Percentiles rank a stretch among this genome's conserved stretches.
phyloP scores from a whole-genome alignment of 345 rosid species.

The Raphanus raphanistrum region DNA sequence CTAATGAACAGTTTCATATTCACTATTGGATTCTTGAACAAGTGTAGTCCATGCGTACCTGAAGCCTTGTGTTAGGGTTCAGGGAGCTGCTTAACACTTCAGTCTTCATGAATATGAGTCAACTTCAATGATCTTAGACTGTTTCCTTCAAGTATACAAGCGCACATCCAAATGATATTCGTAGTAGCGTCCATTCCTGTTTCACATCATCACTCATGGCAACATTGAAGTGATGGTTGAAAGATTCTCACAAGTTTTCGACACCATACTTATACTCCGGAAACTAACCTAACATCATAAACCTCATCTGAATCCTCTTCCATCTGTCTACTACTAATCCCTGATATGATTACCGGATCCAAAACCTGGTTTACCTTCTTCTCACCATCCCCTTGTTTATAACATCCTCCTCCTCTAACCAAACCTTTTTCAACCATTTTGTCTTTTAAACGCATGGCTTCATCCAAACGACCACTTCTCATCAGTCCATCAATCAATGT shows the following conservation, averaged over 20 bases:
- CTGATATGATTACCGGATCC: constrained; percentile 35
- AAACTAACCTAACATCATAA: constrained; percentile 24
- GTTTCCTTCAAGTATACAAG: constrained; percentile 2
- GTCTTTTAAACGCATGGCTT: constrained; percentile 53
- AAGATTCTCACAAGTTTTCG: not conserved
- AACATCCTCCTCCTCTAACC: constrained; percentile 44
- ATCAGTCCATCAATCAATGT: constrained; percentile 53
- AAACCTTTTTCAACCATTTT: constrained; percentile 56
- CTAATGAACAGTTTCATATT: not conserved
- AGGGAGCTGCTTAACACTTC: constrained; percentile 3
- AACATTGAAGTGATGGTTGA: not conserved
- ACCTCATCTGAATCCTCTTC: constrained; percentile 3
- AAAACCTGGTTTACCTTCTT: constrained; percentile 33
- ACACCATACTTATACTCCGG: constrained; percentile 21
- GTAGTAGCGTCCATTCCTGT: constrained; percentile 6
- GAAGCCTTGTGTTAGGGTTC: not conserved
- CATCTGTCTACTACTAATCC: not conserved
- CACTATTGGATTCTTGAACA: not conserved
- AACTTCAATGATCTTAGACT: constrained; percentile 2
- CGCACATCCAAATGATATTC: not conserved
- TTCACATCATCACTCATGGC: not conserved
- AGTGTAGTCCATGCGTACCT: constrained; percentile 3
- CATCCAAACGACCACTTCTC: constrained; percentile 46
- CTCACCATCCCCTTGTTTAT: constrained; percentile 40
- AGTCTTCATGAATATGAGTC: constrained; percentile 3